Evolutionary conservation across 2,329 filamentous ascomycete genomes (phyloP).

Genomic region (Phaeosphaeriaceae sp.): DNA sequence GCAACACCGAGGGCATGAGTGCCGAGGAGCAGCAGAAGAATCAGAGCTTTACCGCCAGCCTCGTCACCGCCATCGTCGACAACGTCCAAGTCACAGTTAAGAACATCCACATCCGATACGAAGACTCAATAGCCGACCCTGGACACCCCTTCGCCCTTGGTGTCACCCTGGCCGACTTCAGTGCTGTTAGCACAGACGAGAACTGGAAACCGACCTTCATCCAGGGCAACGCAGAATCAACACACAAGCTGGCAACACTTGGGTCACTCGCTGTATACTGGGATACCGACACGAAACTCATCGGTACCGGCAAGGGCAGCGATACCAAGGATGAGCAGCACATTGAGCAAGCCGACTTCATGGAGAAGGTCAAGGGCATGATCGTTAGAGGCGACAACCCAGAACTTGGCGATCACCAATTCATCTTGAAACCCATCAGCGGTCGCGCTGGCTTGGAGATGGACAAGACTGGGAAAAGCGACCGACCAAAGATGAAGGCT

Average conservation of each 20-base stretch:
- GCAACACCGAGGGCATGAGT: constrained; percentile 90
- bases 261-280: constrained; percentile 94
- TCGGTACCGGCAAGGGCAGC: constrained; percentile 81
- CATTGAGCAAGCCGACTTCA: constrained; percentile 76
- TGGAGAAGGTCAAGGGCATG: constrained; percentile 77
- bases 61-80: constrained; percentile 96
- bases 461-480: constrained; percentile 85
- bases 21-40: constrained; percentile 96
- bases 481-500: constrained; percentile 86
- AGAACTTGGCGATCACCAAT: constrained; percentile 73
- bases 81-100: constrained; percentile 97
- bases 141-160: constrained; percentile 95
- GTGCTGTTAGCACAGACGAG: constrained; percentile 92
- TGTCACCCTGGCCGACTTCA: constrained; percentile 92
- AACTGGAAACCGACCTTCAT: constrained; percentile 97
- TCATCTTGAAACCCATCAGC: constrained; percentile 93
- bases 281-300: constrained; percentile 89
- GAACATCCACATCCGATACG: constrained; percentile 98
- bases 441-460: constrained; percentile 94
- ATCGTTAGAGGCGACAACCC: constrained; percentile 74
- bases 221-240: constrained; percentile 80
- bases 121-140: constrained; percentile 93
- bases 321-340: constrained; percentile 65
- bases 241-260: constrained; percentile 91
- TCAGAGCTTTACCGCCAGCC: constrained; percentile 94